phyloP scores from a whole-genome alignment of 345 rosid species.

The Gossypium thurberi region DNA sequence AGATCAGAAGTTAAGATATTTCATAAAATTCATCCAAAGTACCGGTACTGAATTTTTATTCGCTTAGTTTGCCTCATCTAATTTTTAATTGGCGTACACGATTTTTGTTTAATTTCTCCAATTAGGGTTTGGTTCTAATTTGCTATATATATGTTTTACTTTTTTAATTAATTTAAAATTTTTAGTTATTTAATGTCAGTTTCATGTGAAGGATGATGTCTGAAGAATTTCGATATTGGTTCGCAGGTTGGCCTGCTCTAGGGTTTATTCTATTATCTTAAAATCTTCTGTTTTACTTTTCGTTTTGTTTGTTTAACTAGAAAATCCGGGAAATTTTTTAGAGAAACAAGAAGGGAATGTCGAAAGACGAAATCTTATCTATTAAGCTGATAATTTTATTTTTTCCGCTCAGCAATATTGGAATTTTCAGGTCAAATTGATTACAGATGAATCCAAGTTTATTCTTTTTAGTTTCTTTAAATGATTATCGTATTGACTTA shows the following conservation, averaged over 20 bases:
- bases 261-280: not conserved
- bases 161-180: not conserved
- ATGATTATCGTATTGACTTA: not conserved
- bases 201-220: not conserved
- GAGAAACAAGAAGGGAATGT: not conserved
- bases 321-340: not conserved
- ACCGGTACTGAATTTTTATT: not conserved
- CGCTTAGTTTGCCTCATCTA: not conserved
- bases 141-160: not conserved
- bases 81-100: too few relatives aligned
- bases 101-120: not conserved
- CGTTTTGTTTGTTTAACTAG: not conserved
- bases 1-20: not conserved
- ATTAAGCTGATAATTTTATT: not conserved
- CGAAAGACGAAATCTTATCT: not conserved
- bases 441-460: not conserved
- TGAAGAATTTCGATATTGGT: not conserved
- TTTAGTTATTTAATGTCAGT: not conserved
- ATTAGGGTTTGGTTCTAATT: conserved; percentile 1
- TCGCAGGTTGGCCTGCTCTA: not conserved
- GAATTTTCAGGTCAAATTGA: conserved; percentile 6
- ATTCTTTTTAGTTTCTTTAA: not conserved
- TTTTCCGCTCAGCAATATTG: not conserved
- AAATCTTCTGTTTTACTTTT: not conserved
- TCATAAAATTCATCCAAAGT: not conserved